phyloP scores from a whole-genome alignment of 1,284 basidiomycete genomes.

The Ganoderma lingzhi region DNA sequence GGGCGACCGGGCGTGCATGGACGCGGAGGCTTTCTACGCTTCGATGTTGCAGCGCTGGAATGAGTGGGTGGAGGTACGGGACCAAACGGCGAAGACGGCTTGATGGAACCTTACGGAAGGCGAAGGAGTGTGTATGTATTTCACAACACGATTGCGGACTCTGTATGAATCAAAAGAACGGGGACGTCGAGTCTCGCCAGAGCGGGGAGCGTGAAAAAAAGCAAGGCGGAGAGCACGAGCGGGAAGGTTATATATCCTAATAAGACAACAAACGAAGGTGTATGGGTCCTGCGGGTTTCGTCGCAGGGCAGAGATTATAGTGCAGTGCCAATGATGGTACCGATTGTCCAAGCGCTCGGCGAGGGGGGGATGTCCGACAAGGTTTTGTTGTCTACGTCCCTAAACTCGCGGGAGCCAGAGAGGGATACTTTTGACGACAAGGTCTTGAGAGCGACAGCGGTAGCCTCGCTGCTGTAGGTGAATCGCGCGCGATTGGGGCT shows the following conservation, averaged over 20 bases:
- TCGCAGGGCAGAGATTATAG: background rate
- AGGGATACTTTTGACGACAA: background rate
- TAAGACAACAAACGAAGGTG: conserved; percentile 1
- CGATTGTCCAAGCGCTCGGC: background rate
- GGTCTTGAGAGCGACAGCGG: background rate
- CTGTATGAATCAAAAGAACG: background rate
- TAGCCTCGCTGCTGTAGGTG: background rate
- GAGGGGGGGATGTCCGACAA: background rate
- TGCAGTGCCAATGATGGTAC: background rate
- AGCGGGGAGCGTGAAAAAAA: background rate
- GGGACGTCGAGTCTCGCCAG: background rate
- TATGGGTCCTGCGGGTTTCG: background rate
- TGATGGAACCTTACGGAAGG: background rate
- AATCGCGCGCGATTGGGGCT: background rate
- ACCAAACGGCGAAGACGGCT: background rate
- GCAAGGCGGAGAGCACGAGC: background rate
- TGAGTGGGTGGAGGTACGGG: conserved; percentile 8
- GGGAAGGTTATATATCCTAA: background rate
- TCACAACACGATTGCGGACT: background rate
- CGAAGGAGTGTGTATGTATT: background rate
- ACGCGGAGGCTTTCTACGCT: conserved; percentile 17
- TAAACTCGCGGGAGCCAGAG: background rate
- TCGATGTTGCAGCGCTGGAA: conserved; percentile 15
- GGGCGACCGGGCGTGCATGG: conserved; percentile 11
- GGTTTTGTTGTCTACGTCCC: background rate